Base-by-base conservation (phyloP, 768 basidiomycete genomes). In the Kwoniella dendrophila region DNA sequence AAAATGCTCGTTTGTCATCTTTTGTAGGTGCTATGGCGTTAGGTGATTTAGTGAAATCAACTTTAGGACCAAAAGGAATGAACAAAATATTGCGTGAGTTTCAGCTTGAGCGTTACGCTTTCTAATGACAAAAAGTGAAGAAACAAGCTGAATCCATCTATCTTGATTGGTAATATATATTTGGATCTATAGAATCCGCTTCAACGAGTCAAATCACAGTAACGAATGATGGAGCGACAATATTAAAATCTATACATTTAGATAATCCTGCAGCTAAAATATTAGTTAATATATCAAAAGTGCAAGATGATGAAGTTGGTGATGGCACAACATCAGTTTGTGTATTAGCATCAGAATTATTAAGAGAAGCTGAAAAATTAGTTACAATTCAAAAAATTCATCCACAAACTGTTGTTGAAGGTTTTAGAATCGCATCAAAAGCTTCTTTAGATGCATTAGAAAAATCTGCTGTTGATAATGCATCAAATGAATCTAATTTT, bases 181-280 rank as follows among this genome's bases (percentile, higher is more conserved):
- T n/a, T n/a, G n/a, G n/a, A n/a, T n/a, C n/a, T 52, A 24, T 59
- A 78, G 76, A 80, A 75, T 79, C 78, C 32, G 86, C 80, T 1
- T 90, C 92, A 4, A 86, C 88, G 0, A 92, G 92, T 4, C 90
- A 93, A 29, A 90, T 99, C 73, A 96, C 88, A 67, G 95, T 99
- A 50, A 99, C 96, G 11, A 99, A 99, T 80, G 96, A 99, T 78
- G 96, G 96, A 3, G 96, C 96, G 3, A 98, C 96, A 48, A 99
- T 98, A 73, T 85, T 99, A 60, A 98, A 97, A 79, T 88, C 90
- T 49, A 98, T 99, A 73, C 89, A 92, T 72, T 87, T 99, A 66
- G 96, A 99, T 81, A 98, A 99, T 78, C 91, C 96, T 4, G 95
- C 95, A 1, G 96, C 96, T 40, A 99, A 99, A 83, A 97, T 99